Base-by-base conservation (phyloP, 768 basidiomycete genomes). In the Suillus occidentalis region DNA sequence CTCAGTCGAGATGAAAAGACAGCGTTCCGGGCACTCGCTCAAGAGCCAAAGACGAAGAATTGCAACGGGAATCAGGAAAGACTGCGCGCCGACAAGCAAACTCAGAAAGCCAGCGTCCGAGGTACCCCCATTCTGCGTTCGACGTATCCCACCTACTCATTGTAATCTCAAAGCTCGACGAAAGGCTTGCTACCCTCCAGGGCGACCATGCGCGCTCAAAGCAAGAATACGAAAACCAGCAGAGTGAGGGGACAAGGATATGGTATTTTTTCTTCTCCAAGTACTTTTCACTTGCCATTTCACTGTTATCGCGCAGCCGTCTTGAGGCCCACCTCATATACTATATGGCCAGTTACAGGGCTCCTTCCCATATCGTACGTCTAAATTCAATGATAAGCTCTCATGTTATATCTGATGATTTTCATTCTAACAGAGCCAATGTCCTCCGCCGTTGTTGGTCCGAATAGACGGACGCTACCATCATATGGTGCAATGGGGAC, bases 1-100 rank as follows among this genome's bases (percentile, higher is more conserved):
- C 83, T 96, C 8, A 82, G 82, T 18, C 88, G 96, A 62, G 93
- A 98, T 63, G 89, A 92, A 73, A 95, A 95, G 77, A 89, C 88
- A 0, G 73, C 87, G 0, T 75, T 80, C 9, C 87, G 94, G 50
- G 81, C 86, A 1, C 81, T 94, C 8, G 74, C 84, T 0, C 87
- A 90, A 63, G 78, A 59, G 90, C 93, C 67, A 90, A 87, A 72
- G 83, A 90, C 52, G 85, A 89, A 42, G 85, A 87, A 31, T 78
- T 91, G 25, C 79, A 84, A 62, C 81, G 85, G 67, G 28, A 89
- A 86, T 73, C 83, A 82, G 65, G 78, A 76, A 37, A 86, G 84
- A 39, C 80, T 91, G 18, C 69, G 71, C 3, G 28, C 28, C 60
- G 93, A 94, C 58, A 74, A 82, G 8, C 71, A 72, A 9, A 67